Evolutionary conservation across 345 rosid species (phyloP).

Genomic region (Eucalyptus sideroxylon): DNA sequence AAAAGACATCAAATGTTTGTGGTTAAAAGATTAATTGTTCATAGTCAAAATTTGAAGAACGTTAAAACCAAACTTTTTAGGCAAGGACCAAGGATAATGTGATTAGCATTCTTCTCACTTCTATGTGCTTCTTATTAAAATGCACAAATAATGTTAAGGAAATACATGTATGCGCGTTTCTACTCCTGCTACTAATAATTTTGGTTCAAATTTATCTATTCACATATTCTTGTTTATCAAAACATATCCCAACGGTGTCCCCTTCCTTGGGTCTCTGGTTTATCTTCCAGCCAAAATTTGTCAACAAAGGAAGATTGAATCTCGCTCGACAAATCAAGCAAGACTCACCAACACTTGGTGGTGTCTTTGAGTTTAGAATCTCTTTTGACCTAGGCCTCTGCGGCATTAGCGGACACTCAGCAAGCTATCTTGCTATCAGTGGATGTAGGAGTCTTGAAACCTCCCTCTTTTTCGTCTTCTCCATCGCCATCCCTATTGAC

Average conservation of each 20-base stretch:
- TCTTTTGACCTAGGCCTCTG: conserved; percentile 36
- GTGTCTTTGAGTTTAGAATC: conserved; percentile 5
- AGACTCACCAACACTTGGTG: background rate
- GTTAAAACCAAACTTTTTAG: too few species aligned
- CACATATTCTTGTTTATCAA: too few species aligned
- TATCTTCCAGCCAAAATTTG: conserved; percentile 42
- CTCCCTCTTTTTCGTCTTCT: conserved; percentile 4
- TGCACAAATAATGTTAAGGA: too few species aligned
- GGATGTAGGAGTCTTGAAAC: conserved; percentile 54
- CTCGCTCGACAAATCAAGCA: conserved; percentile 57
- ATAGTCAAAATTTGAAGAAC: too few species aligned
- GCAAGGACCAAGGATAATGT: too few species aligned
- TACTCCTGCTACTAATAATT: too few species aligned
- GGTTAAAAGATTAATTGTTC: too few species aligned
- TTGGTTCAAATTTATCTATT: too few species aligned
- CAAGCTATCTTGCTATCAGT: conserved; percentile 15
- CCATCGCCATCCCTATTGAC: background rate
- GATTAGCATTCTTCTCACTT: too few species aligned
- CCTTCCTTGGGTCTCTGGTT: conserved; percentile 34
- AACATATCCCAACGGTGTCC: background rate
- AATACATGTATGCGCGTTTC: too few species aligned
- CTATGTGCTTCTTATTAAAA: too few species aligned
- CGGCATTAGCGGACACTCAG: conserved; percentile 52
- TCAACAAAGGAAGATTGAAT: conserved; percentile 33
- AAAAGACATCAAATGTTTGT: too few species aligned